Evolutionary conservation across 768 basidiomycete genomes (phyloP), one percentile per base, ranked within the genome.

Genomic region (Arthromyces matolae): DNA sequence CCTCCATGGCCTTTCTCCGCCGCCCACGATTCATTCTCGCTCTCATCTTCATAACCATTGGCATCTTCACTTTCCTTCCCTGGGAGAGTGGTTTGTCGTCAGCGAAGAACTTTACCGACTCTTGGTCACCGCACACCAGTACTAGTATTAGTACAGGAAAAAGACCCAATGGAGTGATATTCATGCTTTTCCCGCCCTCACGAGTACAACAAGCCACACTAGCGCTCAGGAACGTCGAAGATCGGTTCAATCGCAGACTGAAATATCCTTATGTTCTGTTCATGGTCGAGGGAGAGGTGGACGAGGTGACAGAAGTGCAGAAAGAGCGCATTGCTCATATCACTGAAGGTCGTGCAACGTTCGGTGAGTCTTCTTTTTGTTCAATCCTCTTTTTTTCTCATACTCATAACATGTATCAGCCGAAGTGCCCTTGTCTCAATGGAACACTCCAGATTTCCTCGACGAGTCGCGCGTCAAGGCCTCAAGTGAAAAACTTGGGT

Each of bases 251-350:
- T 38, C 55, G 61, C 7, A 50, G 62, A n/a, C 52, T 65, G 1
- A 59, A 63, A 49, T 65, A 65, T 33, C 63, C 62, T 23, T 62
- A 62, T 29, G 46, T 65, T 14, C 55, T 65, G 2, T 61, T 65
- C 45, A 64, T 58, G 45, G 61, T 57, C 0, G 60, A 60, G 44
- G 58, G 60, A 16, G 60, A 61, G 38, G 47, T 38, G 13, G 49
- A 47, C 3, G 50, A 49, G 42, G 54, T 65, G 18, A 60, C 54
- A 1, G 57, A 60, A 4, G 53, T 62, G 22, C 47, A 61, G 34
- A 61, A 39, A 36, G 50, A 54, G 27, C 59, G 62, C 31, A 60
- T 62, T 10, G 46, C 34, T 19, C 54, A 56, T 52, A 61, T 62
- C 22, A 65, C 64, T 9, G 51, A 63, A 34, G 64, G 62, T 8